phyloP scores from a whole-genome alignment of 2,329 filamentous ascomycete genomes.

The Meredithiella fracta region DNA sequence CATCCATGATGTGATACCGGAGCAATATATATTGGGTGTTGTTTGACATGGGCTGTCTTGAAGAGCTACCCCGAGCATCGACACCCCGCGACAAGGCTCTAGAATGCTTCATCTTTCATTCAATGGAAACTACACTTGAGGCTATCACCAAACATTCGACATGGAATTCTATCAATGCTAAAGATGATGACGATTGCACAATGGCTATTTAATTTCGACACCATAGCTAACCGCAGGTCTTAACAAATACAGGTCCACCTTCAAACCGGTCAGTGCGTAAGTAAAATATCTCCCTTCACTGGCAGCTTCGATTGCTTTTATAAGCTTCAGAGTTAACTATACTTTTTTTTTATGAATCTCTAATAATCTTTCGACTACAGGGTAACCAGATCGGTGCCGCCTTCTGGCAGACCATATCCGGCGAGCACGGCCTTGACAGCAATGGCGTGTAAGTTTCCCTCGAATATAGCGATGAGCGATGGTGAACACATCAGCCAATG shows the following conservation, averaged over 20 bases:
- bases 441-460: conserved; percentile 65
- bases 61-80: conserved; percentile 5
- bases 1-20: neutral
- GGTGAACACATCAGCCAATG: neutral
- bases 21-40: neutral
- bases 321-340: conserved; percentile 13
- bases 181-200: conserved; percentile 7
- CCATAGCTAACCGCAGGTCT: conserved; percentile 12
- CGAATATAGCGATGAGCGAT: too few species aligned
- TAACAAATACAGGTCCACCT: conserved; percentile 77
- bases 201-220: neutral
- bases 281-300: conserved; percentile 19
- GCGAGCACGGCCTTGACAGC: conserved; percentile 92
- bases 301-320: neutral
- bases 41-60: neutral
- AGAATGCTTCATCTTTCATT: conserved; percentile 14
- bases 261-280: conserved; percentile 98
- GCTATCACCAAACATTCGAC: neutral
- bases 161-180: neutral
- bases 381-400: conserved; percentile 99
- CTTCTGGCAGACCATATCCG: conserved; percentile 88
- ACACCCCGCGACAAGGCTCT: conserved; percentile 23
- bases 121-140: neutral
- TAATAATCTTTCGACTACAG: conserved; percentile 35
- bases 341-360: conserved; percentile 15